Base-by-base conservation (phyloP, 345 rosid species). In the Ceriops zippeliana region DNA sequence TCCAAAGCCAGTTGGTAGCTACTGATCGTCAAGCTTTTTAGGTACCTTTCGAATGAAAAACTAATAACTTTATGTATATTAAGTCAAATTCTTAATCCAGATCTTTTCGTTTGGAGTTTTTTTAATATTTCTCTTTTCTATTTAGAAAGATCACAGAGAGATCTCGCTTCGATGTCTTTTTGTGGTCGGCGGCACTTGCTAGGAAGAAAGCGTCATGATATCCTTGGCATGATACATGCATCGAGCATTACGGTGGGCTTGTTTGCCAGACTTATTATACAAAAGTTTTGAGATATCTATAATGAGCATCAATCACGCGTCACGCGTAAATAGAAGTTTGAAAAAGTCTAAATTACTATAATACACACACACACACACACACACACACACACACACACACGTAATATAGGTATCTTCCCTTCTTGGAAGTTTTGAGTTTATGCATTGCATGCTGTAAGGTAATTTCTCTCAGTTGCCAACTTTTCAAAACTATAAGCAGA, bases 261-360 rank as follows among this genome's bases (percentile, higher is more conserved):
- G 47, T 38, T 49, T 21, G 52, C 62, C 35, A 56, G 35, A 63
- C 61, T 68, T 60, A 71, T 21, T 21, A 67, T 27, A 63, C 22
- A 74, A 73, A 76, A 69, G 62, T 49, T 74, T 71, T 52, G 52
- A 37, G 20, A 60, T 60, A 76, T 68, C 30, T 70, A 73, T 73
- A 34, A 67, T 70, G 51, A 64, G 70, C 49, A 69, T 31, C 54
- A 42, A 73, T 79, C 88, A 85, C 86, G 88, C 89, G 81, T 79
- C 88, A 85, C 86, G 88, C 89, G 81, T 69, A 82, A 70, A 78
- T 9, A 32, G 63, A 42, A 47, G 62, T 54, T 67, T 8, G 59
- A 74, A 66, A 66, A 78, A 73, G 67, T 58, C 32, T 56, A 79
- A 78, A 82, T 81, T 72, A 77, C 76, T 75, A 65, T 69, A 63